Percentiles rank a stretch among this genome's conserved stretches.
Evolutionary conservation across 1,284 basidiomycete genomes (phyloP).

Genomic region (Sparassis latifolia): DNA sequence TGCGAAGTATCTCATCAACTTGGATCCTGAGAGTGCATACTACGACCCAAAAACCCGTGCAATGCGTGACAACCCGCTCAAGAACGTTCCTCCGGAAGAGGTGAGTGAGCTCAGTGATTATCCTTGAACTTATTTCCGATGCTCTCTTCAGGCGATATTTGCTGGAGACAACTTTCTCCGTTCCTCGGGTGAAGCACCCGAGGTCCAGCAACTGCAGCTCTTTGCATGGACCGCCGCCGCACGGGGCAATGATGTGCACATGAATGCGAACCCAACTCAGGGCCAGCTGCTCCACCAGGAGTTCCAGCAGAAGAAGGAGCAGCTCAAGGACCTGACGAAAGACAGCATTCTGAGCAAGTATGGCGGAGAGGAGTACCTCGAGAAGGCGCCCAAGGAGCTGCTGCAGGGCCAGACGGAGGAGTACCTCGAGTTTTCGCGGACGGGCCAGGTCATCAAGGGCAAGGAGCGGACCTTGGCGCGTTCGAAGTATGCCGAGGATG

Average conservation of each 20-base stretch:
- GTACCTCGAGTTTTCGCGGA: constrained; percentile 95
- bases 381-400: constrained; percentile 83
- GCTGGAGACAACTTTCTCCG: constrained; percentile 97
- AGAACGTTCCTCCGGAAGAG: constrained; percentile 78
- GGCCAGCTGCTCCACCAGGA: constrained; percentile 89
- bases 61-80: constrained; percentile 94
- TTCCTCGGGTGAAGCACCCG: constrained; percentile 84
- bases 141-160: constrained; percentile 63
- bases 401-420: constrained; percentile 92
- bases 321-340: constrained; percentile 83
- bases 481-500: constrained; percentile 95
- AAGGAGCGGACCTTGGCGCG: constrained; percentile 77
- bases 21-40: constrained; percentile 94
- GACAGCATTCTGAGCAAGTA: constrained; percentile 86
- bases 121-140: constrained; percentile 7
- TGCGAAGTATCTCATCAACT: constrained; percentile 96
- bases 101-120: constrained; percentile 40
- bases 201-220: constrained; percentile 87
- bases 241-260: constrained; percentile 90
- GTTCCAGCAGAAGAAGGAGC: constrained; percentile 89
- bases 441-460: constrained; percentile 91
- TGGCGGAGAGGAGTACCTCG: constrained; percentile 91
- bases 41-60: constrained; percentile 99
- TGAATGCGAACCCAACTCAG: constrained; percentile 95
- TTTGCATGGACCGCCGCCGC: constrained; percentile 97